Percentiles rank a stretch among this genome's conserved stretches.
Conservation (phyloP, 1,284 basidiomycete species). For the Sanghuangporus baumii region DNA sequence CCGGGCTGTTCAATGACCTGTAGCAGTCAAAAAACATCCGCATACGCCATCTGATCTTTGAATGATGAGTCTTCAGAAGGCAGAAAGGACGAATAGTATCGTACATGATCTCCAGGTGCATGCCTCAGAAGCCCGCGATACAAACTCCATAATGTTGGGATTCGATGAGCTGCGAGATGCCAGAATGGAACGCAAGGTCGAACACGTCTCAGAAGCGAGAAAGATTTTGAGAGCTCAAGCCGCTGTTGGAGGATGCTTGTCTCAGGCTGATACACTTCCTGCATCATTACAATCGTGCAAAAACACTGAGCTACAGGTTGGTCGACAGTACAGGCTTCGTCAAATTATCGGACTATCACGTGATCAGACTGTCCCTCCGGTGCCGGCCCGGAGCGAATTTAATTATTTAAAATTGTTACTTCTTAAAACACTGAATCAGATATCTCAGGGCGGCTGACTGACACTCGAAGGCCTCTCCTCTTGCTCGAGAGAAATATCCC, state of each 20-base stretch:
- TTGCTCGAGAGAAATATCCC: no score
- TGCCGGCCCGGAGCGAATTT: no score
- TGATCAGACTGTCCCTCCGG: no score
- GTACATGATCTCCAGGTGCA: constrained; percentile 51
- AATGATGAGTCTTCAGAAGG: constrained; percentile 12
- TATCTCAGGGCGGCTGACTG: no score
- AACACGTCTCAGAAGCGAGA: constrained; percentile 52
- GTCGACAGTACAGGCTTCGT: no score
- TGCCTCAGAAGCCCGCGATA: constrained; percentile 64
- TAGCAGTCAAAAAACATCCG: constrained; percentile 48
- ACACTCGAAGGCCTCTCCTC: no score
- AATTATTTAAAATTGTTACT: no score
- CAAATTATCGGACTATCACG: no score
- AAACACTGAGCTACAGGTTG: neutral
- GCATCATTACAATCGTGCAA: neutral
- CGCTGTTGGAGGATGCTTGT: neutral
- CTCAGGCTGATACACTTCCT: neutral
- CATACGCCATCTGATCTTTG: constrained; percentile 54
- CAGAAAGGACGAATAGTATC: constrained; percentile 22
- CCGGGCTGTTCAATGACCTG: constrained; percentile 43
- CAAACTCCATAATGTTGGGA: constrained; percentile 69
- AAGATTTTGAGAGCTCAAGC: constrained; percentile 3
- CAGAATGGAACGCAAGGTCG: constrained; percentile 67
- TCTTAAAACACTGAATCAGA: no score
- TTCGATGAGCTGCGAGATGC: constrained; percentile 61